phyloP scores from a whole-genome alignment of 139 green algal species.

The Chlorella ohadii region DNA sequence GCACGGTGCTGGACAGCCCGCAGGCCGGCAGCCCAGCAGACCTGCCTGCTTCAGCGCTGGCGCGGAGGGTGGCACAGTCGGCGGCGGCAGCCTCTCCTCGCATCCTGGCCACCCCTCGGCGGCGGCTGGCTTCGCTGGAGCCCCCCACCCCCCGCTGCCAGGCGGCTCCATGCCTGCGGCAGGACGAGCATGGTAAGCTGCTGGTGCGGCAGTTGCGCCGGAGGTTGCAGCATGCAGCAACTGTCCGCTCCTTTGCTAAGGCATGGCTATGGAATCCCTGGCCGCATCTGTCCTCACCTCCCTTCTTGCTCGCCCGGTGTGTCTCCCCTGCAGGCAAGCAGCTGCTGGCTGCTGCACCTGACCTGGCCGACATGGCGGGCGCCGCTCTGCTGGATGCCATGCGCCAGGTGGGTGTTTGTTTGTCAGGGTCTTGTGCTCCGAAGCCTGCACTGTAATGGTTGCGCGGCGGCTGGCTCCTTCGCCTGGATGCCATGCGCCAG shows the following conservation, averaged over 20 bases:
- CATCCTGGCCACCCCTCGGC: background rate
- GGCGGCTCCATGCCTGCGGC: background rate
- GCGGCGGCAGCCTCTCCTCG: background rate
- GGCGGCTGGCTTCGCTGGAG: constrained; percentile 5
- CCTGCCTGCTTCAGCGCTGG: background rate
- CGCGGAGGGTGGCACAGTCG: background rate
- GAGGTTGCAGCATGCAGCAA: no score
- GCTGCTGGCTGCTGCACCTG: constrained; percentile 21
- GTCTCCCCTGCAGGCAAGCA: constrained; percentile 2
- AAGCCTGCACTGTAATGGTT: no score
- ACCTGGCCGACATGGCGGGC: background rate
- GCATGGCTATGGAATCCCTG: no score
- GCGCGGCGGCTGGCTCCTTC: no score
- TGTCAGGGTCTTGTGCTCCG: no score
- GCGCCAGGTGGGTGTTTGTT: constrained; percentile 3
- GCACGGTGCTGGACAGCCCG: no score
- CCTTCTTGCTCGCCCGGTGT: background rate
- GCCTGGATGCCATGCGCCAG: no score
- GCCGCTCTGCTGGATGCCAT: background rate
- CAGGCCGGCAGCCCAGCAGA: no score
- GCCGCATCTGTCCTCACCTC: no score
- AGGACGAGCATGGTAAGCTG: background rate
- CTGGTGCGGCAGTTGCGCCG: background rate
- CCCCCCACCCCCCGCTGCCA: background rate
- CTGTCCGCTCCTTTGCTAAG: no score